These are phyloP conservation scores for Termitomyces sp. DNA, from an alignment of 768 basidiomycete species.

Conservation along the genomic window DNA sequence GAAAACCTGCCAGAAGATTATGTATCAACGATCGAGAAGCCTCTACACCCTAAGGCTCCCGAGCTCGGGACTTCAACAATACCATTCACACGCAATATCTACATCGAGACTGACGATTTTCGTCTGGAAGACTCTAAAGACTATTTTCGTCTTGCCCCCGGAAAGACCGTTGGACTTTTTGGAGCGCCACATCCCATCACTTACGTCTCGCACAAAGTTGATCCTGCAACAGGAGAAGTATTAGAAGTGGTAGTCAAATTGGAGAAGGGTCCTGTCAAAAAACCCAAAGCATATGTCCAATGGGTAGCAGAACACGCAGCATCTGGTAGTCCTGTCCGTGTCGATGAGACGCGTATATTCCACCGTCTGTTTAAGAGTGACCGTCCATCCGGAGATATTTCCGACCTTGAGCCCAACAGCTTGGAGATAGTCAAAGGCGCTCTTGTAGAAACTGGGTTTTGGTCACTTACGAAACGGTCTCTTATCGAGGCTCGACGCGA, in stretches of 20 bases:
- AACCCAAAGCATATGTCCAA: slow-evolving; percentile 93
- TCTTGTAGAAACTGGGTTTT: slow-evolving; percentile 87
- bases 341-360: slow-evolving; percentile 92
- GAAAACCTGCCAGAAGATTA: slow-evolving; percentile 89
- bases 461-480: slow-evolving; percentile 67
- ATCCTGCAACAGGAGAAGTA: slow-evolving; percentile 67
- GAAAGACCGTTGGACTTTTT: slow-evolving; percentile 96
- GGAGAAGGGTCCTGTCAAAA: slow-evolving; percentile 62
- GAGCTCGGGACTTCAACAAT: slow-evolving; percentile 76
- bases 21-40: slow-evolving; percentile 78
- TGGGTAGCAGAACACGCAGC: slow-evolving; percentile 88
- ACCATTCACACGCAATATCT: slow-evolving; percentile 84
- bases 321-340: slow-evolving; percentile 73
- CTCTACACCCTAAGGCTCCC: slow-evolving; percentile 90
- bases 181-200: slow-evolving; percentile 90
- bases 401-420: slow-evolving; percentile 79
- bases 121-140: slow-evolving; percentile 85
- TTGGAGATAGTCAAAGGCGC: slow-evolving; percentile 77
- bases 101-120: slow-evolving; percentile 94
- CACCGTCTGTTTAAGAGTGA: slow-evolving; percentile 92
- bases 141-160: slow-evolving; percentile 96
- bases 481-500: slow-evolving; percentile 62
- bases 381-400: slow-evolving; percentile 79
- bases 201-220: slow-evolving; percentile 82
- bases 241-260: slow-evolving; percentile 73